Percentiles rank a stretch among this genome's conserved stretches.
These are phyloP conservation scores for Pseudocercospora cruenta DNA, from an alignment of 2,329 filamentous ascomycete species.

Conservation along the genomic window DNA sequence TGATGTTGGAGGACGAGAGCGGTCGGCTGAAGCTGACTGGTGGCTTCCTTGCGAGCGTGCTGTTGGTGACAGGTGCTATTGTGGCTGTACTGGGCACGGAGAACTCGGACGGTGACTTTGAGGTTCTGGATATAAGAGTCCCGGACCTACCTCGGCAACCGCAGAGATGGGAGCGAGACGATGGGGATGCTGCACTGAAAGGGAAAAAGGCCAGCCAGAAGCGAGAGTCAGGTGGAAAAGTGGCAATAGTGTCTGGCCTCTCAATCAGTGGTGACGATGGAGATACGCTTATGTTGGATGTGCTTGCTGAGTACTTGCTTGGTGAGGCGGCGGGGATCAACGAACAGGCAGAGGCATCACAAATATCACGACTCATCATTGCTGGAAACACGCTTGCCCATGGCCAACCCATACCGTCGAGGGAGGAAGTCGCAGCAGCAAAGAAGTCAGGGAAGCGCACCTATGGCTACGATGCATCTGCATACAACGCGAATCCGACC, in stretches of 20 bases:
- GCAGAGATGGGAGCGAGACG: slow-evolving; percentile 73
- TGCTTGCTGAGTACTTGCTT: slow-evolving; percentile 84
- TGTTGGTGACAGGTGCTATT: slow-evolving; percentile 90
- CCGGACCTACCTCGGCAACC: slow-evolving; percentile 85
- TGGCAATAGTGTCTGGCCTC: slow-evolving; percentile 88
- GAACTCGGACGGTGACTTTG: slow-evolving; percentile 87
- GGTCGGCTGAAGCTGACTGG: slow-evolving; percentile 83
- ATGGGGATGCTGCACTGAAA: slow-evolving; percentile 45
- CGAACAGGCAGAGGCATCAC: slow-evolving; percentile 62
- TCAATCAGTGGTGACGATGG: slow-evolving; percentile 77
- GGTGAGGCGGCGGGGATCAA: slow-evolving; percentile 72
- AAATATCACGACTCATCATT: slow-evolving; percentile 83
- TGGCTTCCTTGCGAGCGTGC: slow-evolving; percentile 64
- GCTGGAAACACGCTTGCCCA: slow-evolving; percentile 82
- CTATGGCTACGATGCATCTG: slow-evolving; percentile 88
- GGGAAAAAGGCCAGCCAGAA: slow-evolving; percentile 45
- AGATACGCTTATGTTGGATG: slow-evolving; percentile 72
- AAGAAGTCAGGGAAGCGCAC: slow-evolving; percentile 67
- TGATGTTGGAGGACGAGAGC: slow-evolving; percentile 95
- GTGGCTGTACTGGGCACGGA: slow-evolving; percentile 94
- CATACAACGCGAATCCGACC: slow-evolving; percentile 86
- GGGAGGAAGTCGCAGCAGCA: slow-evolving; percentile 49
- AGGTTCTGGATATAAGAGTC: slow-evolving; percentile 86
- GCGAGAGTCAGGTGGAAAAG: slow-evolving; percentile 62
- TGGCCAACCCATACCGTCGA: slow-evolving; percentile 49